These are phyloP conservation scores for Sinapis alba DNA, from an alignment of 441 rosid genomes.

Conservation along the genomic window DNA sequence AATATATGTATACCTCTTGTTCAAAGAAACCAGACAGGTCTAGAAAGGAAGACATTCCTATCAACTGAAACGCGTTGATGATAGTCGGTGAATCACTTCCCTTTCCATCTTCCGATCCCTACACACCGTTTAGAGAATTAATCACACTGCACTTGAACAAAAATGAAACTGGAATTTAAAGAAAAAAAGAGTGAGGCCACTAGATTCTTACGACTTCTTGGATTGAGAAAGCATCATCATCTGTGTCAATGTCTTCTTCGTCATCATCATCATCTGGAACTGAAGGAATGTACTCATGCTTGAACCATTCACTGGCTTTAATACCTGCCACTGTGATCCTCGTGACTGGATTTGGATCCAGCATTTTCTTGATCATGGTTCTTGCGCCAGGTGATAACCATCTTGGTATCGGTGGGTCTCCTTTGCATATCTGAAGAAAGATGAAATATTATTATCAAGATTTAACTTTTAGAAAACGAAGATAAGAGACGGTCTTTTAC, in stretches of 20 bases:
- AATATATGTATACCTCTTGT: slow-evolving; percentile 67
- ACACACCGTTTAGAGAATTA: slow-evolving; percentile 15
- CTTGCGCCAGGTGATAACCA: slow-evolving; percentile 85
- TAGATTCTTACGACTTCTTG: slow-evolving; percentile 55
- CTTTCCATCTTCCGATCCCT: slow-evolving; percentile 59
- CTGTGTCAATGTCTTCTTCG: slow-evolving; percentile 48
- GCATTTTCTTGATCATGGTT: slow-evolving; percentile 75
- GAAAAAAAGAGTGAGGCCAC: not conserved
- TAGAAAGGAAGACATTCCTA: slow-evolving; percentile 96
- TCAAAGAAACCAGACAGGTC: slow-evolving; percentile 99
- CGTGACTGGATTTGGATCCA: slow-evolving; percentile 80
- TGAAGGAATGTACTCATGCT: slow-evolving; percentile 63
- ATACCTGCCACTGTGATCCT: slow-evolving; percentile 72
- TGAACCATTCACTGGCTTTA: slow-evolving; percentile 84
- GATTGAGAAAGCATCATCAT: slow-evolving; percentile 57
- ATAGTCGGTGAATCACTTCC: slow-evolving; percentile 60
- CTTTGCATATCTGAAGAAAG: slow-evolving; percentile 75
- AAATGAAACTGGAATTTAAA: not conserved
- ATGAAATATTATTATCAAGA: not conserved
- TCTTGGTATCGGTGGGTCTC: slow-evolving; percentile 79
- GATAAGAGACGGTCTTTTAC: slow-evolving; percentile 40
- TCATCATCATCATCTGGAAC: slow-evolving; percentile 72
- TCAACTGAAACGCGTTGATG: slow-evolving; percentile 91
- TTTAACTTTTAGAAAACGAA: not conserved
- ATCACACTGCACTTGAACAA: slow-evolving; percentile 18